phyloP scores from a whole-genome alignment of 768 basidiomycete genomes.

The Sporobolomyces pararoseus region DNA sequence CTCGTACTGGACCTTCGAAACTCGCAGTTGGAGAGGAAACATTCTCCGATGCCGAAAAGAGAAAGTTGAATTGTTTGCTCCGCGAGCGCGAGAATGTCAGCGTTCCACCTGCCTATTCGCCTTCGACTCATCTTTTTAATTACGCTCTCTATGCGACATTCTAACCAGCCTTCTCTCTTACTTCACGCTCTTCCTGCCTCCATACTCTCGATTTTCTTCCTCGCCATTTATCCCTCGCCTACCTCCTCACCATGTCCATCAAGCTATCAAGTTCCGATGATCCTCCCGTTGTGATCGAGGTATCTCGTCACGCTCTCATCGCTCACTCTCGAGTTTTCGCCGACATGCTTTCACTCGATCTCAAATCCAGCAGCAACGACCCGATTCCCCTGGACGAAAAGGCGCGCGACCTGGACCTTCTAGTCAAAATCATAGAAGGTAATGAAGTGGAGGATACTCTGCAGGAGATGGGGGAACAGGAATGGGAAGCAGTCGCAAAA shows the following conservation, averaged over 20 bases:
- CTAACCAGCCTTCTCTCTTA: no score
- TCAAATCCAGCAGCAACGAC: background rate
- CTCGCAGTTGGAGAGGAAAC: no score
- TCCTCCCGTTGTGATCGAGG: conserved; percentile 6
- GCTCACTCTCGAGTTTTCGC: conserved; percentile 7
- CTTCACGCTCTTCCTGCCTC: no score
- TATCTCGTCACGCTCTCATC: conserved; percentile 12
- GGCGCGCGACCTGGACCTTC: background rate
- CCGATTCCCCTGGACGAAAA: background rate
- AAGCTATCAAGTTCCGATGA: background rate
- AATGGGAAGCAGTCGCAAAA: conserved; percentile 5
- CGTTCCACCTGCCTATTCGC: no score
- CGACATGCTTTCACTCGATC: conserved; percentile 14
- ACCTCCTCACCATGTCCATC: background rate
- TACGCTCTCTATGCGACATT: no score
- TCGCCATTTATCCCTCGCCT: no score
- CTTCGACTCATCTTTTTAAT: no score
- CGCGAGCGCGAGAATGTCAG: no score
- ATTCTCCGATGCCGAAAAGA: no score
- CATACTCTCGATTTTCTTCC: no score
- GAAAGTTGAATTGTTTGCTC: no score
- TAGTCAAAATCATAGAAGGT: background rate
- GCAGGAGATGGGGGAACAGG: background rate
- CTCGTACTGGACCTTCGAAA: no score
- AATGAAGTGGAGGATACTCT: background rate